A percentile compares a stretch with the other conserved stretches of the same genome.
phyloP scores from a whole-genome alignment of 2,329 filamentous ascomycete species.

The Sporothrix dimorphospora region DNA sequence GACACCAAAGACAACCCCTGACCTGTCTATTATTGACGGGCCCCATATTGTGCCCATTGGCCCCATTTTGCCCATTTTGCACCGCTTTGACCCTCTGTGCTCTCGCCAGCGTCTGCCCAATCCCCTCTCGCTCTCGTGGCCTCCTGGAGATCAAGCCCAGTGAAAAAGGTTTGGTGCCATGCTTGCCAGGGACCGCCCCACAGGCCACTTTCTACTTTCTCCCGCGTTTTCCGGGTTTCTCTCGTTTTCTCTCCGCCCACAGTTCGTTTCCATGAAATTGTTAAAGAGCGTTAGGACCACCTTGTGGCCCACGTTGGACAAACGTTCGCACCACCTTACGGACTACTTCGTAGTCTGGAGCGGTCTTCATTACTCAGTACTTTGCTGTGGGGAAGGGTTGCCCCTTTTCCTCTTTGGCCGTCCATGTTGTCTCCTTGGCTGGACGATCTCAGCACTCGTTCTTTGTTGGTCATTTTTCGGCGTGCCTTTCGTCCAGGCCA shows the following conservation, averaged over 20 bases:
- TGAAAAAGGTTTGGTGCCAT: constrained; percentile 22
- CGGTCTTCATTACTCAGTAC: neutral
- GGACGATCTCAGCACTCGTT: neutral
- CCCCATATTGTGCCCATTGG: neutral
- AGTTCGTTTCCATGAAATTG: constrained; percentile 4
- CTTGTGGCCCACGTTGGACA: neutral
- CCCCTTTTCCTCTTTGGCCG: neutral
- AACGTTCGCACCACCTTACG: too few species aligned
- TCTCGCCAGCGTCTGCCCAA: neutral
- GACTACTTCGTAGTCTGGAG: neutral
- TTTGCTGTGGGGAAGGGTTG: neutral
- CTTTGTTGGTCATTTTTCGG: neutral
- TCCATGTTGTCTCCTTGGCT: constrained; percentile 7
- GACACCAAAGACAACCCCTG: neutral
- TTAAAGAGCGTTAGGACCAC: constrained; percentile 20
- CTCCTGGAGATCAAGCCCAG: neutral
- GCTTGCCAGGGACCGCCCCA: neutral
- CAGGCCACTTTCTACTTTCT: neutral
- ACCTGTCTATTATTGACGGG: neutral
- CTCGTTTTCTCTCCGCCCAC: neutral
- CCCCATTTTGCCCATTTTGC: neutral
- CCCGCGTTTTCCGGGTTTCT: neutral
- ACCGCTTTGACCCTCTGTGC: constrained; percentile 6
- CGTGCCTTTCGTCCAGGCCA: too few species aligned
- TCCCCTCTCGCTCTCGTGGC: neutral